phyloP scores from a whole-genome alignment of 2,329 filamentous ascomycete genomes.

The Aspergillus candidus region DNA sequence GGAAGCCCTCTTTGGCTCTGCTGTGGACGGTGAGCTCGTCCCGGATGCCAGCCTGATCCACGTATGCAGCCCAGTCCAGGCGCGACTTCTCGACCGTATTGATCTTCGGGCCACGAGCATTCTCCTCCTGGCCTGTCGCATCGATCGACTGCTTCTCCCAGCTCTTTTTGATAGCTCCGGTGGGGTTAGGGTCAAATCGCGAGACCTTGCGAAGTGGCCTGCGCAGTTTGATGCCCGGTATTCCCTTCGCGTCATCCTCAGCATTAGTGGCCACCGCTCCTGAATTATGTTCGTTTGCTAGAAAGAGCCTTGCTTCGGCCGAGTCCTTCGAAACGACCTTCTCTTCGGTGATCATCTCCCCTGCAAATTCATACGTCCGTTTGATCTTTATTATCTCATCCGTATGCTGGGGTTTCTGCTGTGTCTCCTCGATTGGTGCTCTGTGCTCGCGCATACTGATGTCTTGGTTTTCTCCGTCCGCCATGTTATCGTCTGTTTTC shows the following conservation, averaged over 20 bases:
- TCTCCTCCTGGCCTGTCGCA: conserved; percentile 20
- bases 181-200: conserved; percentile 43
- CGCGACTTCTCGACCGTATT: conserved; percentile 62
- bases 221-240: conserved; percentile 23
- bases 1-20: conserved; percentile 56
- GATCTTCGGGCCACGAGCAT: conserved; percentile 51
- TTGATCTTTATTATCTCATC: conserved; percentile 51
- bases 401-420: conserved; percentile 10
- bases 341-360: conserved; percentile 49
- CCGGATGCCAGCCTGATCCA: conserved; percentile 55
- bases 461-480: conserved; percentile 10
- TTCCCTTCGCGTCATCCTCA: conserved; percentile 14
- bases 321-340: conserved; percentile 49
- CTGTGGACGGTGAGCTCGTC: conserved; percentile 57
- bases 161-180: conserved; percentile 38
- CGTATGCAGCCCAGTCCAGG: conserved; percentile 60
- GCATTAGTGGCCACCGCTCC: conserved; percentile 25
- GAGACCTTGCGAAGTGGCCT: conserved; percentile 40
- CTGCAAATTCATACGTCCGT: conserved; percentile 53
- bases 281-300: conserved; percentile 38
- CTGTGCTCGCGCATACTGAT: conserved; percentile 13
- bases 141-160: conserved; percentile 36
- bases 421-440: conserved; percentile 6
- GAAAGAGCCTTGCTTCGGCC: conserved; percentile 50
- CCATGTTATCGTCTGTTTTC: conserved; percentile 11